A percentile compares a stretch with the other conserved stretches of the same genome.
These are phyloP conservation scores for Ustilaginoidea virens DNA, from an alignment of 2,329 filamentous ascomycete genomes.

Conservation along the genomic window DNA sequence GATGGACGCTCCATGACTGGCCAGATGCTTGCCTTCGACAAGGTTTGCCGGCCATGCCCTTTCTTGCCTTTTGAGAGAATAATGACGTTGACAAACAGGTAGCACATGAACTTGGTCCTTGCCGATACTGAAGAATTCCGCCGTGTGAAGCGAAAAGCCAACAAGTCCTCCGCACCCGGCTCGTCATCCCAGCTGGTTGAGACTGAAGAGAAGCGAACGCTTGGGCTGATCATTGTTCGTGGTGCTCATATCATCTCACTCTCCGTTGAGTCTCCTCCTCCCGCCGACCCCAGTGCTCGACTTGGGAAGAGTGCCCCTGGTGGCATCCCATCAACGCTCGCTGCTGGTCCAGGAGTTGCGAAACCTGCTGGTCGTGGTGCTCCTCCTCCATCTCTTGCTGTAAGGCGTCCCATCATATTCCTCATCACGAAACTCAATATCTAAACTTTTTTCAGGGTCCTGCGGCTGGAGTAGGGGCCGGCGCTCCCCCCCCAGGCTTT, in stretches of 20 bases:
- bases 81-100: neutral
- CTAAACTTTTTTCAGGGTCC: conserved; percentile 39
- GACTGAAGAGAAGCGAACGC: conserved; percentile 92
- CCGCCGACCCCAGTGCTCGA: conserved; percentile 80
- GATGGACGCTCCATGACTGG: conserved; percentile 94
- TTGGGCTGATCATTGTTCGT: conserved; percentile 86
- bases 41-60: conserved; percentile 39
- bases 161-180: conserved; percentile 52
- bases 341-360: conserved; percentile 76
- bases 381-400: conserved; percentile 61
- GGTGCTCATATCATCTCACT: conserved; percentile 90
- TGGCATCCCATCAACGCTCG: conserved; percentile 53
- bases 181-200: conserved; percentile 55
- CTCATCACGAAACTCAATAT: conserved; percentile 7
- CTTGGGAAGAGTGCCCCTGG: conserved; percentile 63
- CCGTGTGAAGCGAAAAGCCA: conserved; percentile 70
- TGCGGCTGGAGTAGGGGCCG: conserved; percentile 72
- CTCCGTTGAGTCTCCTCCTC: conserved; percentile 89
- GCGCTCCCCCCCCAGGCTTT: conserved; percentile 45
- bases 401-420: conserved; percentile 17
- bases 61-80: neutral
- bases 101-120: conserved; percentile 99
- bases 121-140: conserved; percentile 98
- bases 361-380: conserved; percentile 78
- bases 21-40: conserved; percentile 97